These are phyloP conservation scores for Rhizophora apiculata DNA, from an alignment of 345 rosid genomes.

Conservation along the genomic window DNA sequence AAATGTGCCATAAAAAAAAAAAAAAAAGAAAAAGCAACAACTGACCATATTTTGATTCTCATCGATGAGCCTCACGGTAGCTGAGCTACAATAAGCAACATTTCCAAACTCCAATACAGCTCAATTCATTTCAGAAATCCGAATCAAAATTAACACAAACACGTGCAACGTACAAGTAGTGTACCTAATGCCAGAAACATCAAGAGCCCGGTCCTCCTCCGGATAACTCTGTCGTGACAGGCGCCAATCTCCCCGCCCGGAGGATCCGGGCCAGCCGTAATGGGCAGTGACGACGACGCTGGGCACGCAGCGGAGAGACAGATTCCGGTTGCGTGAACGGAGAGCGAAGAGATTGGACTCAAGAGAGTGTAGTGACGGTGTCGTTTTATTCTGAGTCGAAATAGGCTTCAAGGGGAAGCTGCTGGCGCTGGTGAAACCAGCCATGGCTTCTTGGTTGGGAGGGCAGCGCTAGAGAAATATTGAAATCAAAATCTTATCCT, in stretches of 20 bases:
- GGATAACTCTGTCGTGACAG: slow-evolving; percentile 43
- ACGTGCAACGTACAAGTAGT: background rate
- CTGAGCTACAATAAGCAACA: slow-evolving; percentile 46
- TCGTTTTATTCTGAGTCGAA: slow-evolving; percentile 18
- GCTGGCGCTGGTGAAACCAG: slow-evolving; percentile 63
- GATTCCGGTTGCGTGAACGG: slow-evolving; percentile 33
- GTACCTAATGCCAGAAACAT: slow-evolving; percentile 58
- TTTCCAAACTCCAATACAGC: background rate
- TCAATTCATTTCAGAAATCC: background rate
- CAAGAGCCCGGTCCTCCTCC: slow-evolving; percentile 63
- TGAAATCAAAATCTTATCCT: too few species aligned
- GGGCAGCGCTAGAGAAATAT: too few species aligned
- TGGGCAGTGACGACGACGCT: slow-evolving; percentile 41
- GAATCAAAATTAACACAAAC: background rate
- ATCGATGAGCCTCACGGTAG: slow-evolving; percentile 76
- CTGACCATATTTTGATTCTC: slow-evolving; percentile 78
- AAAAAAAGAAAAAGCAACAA: background rate
- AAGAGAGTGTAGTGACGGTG: slow-evolving; percentile 17
- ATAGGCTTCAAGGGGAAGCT: slow-evolving; percentile 36
- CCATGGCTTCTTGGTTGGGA: slow-evolving; percentile 42
- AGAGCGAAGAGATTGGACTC: slow-evolving; percentile 46
- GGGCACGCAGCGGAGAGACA: slow-evolving; percentile 30
- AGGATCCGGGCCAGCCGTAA: slow-evolving; percentile 48
- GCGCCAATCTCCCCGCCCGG: slow-evolving; percentile 30
- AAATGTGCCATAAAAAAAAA: background rate